Conservation (phyloP, 352 stramenopile species). For the Saprolegnia diclina region DNA sequence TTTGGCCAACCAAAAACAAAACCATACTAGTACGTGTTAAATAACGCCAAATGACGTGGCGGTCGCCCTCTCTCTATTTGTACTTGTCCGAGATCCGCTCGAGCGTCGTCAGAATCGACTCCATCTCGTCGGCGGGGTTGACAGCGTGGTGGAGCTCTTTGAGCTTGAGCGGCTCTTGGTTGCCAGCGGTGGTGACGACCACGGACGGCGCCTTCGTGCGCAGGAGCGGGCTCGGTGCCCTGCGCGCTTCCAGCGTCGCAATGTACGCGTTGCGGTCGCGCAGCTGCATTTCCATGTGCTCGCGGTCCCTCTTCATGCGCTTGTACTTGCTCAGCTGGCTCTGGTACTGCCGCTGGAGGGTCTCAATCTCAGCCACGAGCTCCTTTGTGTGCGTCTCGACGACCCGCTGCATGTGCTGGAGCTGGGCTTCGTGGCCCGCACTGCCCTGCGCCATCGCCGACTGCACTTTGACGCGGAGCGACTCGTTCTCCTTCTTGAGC, state of each 20-base stretch:
- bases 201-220: neutral
- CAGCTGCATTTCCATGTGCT: conserved; percentile 5
- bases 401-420: conserved; percentile 15
- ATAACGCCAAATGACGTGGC: neutral
- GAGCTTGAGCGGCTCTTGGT: neutral
- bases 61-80: conserved; percentile 1
- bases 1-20: no score
- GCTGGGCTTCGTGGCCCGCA: neutral
- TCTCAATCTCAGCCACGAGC: conserved; percentile 17
- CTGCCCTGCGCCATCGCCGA: neutral
- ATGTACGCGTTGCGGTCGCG: conserved; percentile 19
- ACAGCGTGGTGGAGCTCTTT: neutral
- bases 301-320: neutral
- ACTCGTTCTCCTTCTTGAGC: conserved; percentile 10
- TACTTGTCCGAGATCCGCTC: conserved; percentile 24
- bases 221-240: neutral
- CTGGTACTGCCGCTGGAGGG: neutral
- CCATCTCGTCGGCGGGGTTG: conserved; percentile 22
- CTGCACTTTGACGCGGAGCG: neutral
- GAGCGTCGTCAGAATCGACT: conserved; percentile 21
- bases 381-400: conserved; percentile 20
- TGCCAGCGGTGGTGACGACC: neutral
- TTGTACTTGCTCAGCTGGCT: conserved; percentile 9
- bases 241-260: neutral
- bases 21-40: neutral